Evolutionary conservation across 768 basidiomycete genomes (phyloP).

Genomic region (Podaxis sp.): DNA sequence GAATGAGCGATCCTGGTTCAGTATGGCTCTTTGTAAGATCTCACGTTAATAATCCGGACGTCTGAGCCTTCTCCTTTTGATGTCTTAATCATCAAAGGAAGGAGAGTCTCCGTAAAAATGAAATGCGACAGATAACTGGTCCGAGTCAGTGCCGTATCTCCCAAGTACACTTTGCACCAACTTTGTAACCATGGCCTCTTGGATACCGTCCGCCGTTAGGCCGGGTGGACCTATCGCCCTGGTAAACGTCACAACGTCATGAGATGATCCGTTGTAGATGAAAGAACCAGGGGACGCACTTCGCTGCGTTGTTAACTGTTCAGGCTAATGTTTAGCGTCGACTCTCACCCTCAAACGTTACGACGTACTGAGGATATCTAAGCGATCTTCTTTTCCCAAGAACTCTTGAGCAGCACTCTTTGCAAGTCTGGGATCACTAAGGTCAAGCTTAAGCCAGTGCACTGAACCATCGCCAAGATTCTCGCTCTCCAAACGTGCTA

Average conservation of each 20-base stretch:
- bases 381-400: conserved; percentile 44
- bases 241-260: not conserved
- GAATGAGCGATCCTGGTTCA: not conserved
- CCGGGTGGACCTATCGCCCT: conserved; percentile 14
- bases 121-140: conserved; percentile 54
- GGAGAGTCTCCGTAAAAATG: conserved; percentile 51
- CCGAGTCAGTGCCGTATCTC: not conserved
- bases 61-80: conserved; percentile 48
- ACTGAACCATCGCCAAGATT: conserved; percentile 50
- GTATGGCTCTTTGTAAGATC: conserved; percentile 19
- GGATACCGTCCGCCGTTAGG: conserved; percentile 19
- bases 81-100: conserved; percentile 53
- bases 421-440: conserved; percentile 47
- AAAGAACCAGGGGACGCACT: conserved; percentile 5
- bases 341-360: not conserved
- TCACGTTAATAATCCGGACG: conserved; percentile 60
- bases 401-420: conserved; percentile 50
- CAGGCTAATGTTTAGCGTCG: not conserved
- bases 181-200: conserved; percentile 14
- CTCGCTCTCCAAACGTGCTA: conserved; percentile 35
- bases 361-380: conserved; percentile 54
- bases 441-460: conserved; percentile 50
- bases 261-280: not conserved
- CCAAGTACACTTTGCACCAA: not conserved
- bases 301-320: conserved; percentile 53